Base-by-base conservation (phyloP, 352 stramenopile species). In the Pythium folliculosum region DNA sequence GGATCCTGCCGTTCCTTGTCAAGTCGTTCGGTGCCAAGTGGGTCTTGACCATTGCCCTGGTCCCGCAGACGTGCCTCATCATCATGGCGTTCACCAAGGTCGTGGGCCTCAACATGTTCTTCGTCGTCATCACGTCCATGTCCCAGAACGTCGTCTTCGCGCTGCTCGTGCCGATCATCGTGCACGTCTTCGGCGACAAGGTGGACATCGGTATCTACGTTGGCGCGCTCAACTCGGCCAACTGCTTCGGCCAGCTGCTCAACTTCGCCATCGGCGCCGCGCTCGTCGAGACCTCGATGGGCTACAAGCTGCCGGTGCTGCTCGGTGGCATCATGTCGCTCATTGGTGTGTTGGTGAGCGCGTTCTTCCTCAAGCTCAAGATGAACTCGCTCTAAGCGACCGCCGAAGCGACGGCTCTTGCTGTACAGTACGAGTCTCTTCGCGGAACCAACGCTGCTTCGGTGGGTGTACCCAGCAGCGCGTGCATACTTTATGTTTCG, bases 171-270 rank as follows among this genome's bases (percentile, higher is more conserved):
- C 85, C 82, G 6, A 65, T 93, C 17, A 87, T 90, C 51, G 62
- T 91, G 5, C 78, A 90, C 53, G 73, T 88, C 19, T 87, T 89
- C 32, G 85, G 85, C 1, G 72, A 72, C 21, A 69, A 73, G 0
- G 65, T 73, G 4, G 72, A 86, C 6, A 72, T 91, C 37, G 85
- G 85, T 21, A 84, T 93, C 70, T 91, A 87, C 57, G 80, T 90
- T 14, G 82, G 85, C 1, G 82, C 85, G 6, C 72, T 91, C n/a
- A 91, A 91, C 71, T 91, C 82, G 40, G 81, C 85, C 47, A 89
- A 88, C 62, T 91, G 82, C 65, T 35, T 89, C 1, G 81, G 82
- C 10, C 85, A 93, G 40, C 58, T 93, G 38, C 68, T 91, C 43
- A 92, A 92, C 65, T 92, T 89, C 56, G 61, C 75, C 25, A 52